Percentiles rank a stretch among this genome's conserved stretches.
These are phyloP conservation scores for Thermomyces lanuginosus DNA, from an alignment of 2,329 filamentous ascomycete genomes.

Conservation along the genomic window DNA sequence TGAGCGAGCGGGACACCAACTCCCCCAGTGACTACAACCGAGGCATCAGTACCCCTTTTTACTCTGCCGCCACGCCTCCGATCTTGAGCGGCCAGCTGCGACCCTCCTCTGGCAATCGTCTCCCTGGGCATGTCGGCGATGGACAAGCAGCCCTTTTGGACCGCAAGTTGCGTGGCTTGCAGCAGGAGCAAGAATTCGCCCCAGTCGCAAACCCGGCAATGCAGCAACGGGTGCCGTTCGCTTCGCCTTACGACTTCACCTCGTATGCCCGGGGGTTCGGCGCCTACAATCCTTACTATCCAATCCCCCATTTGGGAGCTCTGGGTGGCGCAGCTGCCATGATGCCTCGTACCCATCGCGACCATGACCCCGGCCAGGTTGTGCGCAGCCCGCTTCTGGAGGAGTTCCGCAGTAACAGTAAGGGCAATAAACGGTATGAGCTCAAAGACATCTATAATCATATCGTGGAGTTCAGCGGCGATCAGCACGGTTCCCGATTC, in stretches of 20 bases:
- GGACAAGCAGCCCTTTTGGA: constrained; percentile 32
- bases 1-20: constrained; percentile 28
- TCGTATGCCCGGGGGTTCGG: constrained; percentile 18
- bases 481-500: constrained; percentile 88
- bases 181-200: constrained; percentile 25
- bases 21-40: constrained; percentile 33
- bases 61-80: constrained; percentile 30
- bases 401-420: constrained; percentile 60
- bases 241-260: constrained; percentile 18
- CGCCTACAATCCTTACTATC: constrained; percentile 22
- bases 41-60: constrained; percentile 27
- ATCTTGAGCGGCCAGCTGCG: constrained; percentile 22
- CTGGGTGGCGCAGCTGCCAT: constrained; percentile 18
- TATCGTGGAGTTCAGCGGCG: constrained; percentile 86
- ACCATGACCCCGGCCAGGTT: constrained; percentile 43
- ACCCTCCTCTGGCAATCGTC: constrained; percentile 27
- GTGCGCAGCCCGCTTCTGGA: constrained; percentile 58
- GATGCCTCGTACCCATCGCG: constrained; percentile 32
- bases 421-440: constrained; percentile 59
- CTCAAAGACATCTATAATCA: constrained; percentile 77
- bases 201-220: constrained; percentile 14
- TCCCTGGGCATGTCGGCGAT: constrained; percentile 21
- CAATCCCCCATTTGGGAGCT: constrained; percentile 16
- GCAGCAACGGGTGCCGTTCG: constrained; percentile 15
- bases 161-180: constrained; percentile 33